A percentile compares a stretch with the other conserved stretches of the same genome.
These are phyloP conservation scores for Isochrysis galbana DNA, from an alignment of 78 protist genomes.

Conservation along the genomic window DNA sequence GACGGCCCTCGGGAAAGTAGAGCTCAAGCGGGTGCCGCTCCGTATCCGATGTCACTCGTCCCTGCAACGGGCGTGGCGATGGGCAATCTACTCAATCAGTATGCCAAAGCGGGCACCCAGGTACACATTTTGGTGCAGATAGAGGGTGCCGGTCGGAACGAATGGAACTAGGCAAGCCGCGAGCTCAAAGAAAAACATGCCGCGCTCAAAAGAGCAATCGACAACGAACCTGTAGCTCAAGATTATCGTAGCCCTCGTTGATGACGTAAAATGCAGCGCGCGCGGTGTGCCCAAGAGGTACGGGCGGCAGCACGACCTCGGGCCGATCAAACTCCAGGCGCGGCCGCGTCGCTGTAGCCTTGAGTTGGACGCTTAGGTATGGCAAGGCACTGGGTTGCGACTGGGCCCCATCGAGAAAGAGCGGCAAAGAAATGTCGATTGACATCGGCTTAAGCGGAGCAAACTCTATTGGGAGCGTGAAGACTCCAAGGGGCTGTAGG, in stretches of 20 bases:
- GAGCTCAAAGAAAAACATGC: no score
- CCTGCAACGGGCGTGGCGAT: no score
- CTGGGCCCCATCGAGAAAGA: neutral
- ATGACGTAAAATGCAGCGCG: conserved; percentile 34
- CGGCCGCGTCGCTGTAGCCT: conserved; percentile 51
- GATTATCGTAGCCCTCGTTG: conserved; percentile 69
- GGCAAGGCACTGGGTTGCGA: neutral
- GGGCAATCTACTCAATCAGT: no score
- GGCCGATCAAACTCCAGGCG: conserved; percentile 52
- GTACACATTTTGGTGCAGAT: no score
- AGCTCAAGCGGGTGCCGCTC: conserved; percentile 44
- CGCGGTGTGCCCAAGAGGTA: conserved; percentile 57
- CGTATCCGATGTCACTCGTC: conserved; percentile 53
- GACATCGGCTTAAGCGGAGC: conserved; percentile 8
- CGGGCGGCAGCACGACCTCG: conserved; percentile 63
- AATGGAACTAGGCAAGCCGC: no score
- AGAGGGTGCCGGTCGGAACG: no score
- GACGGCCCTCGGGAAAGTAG: conserved; percentile 60
- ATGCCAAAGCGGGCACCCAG: no score
- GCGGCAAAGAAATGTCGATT: neutral
- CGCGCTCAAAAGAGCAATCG: no score
- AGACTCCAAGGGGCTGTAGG: no score
- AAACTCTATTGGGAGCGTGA: conserved; percentile 41
- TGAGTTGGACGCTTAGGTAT: neutral
- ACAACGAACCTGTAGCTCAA: no score